Conservation (phyloP, 2,329 filamentous ascomycete species). For the Hymenoscyphus occultus region DNA sequence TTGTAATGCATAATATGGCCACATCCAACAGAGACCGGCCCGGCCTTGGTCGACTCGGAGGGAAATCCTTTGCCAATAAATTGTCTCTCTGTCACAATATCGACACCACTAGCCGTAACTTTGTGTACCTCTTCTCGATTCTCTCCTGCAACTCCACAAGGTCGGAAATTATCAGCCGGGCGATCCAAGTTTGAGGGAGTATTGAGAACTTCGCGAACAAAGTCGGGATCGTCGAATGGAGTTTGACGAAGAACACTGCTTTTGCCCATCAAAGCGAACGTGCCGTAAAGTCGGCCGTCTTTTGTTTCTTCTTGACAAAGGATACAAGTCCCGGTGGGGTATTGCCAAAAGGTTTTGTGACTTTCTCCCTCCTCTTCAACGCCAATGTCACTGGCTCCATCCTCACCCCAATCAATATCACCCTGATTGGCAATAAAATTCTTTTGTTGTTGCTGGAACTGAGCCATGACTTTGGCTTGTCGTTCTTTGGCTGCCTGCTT, state of each 20-base stretch:
- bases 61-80: constrained; percentile 88
- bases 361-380: constrained; percentile 56
- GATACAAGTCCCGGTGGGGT: constrained; percentile 89
- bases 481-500: constrained; percentile 88
- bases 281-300: constrained; percentile 84
- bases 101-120: constrained; percentile 67
- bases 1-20: constrained; percentile 98
- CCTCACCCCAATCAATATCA: constrained; percentile 83
- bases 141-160: constrained; percentile 86
- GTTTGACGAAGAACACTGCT: constrained; percentile 87
- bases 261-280: constrained; percentile 84
- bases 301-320: constrained; percentile 95
- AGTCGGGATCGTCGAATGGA: constrained; percentile 75
- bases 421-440: constrained; percentile 88
- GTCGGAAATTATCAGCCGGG: constrained; percentile 76
- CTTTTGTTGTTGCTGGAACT: constrained; percentile 96
- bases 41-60: constrained; percentile 60
- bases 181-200: constrained; percentile 81
- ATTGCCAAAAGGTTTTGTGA: constrained; percentile 78
- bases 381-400: constrained; percentile 71
- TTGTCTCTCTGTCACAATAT: constrained; percentile 71
- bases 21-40: constrained; percentile 85
- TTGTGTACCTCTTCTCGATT: constrained; percentile 78
- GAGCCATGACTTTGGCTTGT: constrained; percentile 92
- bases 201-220: constrained; percentile 76